A percentile compares a stretch with the other conserved stretches of the same genome.
Evolutionary conservation across 768 basidiomycete species (phyloP).

Genomic region (Roridomyces roridus): DNA sequence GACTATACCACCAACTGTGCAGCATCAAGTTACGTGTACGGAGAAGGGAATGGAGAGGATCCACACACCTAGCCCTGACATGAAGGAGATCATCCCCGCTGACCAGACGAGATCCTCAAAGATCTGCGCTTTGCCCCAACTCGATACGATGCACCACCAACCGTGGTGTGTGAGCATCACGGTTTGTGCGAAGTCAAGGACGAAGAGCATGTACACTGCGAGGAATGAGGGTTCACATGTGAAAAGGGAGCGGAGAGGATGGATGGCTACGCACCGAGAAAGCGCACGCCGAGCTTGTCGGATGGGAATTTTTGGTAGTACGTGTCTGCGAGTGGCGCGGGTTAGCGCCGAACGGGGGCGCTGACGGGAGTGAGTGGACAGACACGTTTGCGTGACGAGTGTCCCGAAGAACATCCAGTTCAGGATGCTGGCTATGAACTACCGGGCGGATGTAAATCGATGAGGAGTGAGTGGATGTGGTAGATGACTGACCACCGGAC

Average conservation of each 20-base stretch:
- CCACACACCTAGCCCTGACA: neutral
- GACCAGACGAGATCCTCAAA: neutral
- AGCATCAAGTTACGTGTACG: neutral
- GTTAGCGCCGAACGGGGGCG: too few relatives aligned
- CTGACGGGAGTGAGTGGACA: too few relatives aligned
- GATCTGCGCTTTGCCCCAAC: neutral
- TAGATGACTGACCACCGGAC: too few relatives aligned
- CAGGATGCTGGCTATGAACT: slow-evolving; percentile 14
- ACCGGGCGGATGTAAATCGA: too few relatives aligned
- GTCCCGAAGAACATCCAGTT: slow-evolving; percentile 18
- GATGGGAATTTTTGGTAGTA: slow-evolving; percentile 9
- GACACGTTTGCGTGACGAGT: slow-evolving; percentile 9
- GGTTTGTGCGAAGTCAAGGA: neutral
- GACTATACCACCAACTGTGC: neutral
- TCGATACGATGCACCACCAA: neutral
- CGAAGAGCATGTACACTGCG: neutral
- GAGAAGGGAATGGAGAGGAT: too few relatives aligned
- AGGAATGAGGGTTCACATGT: neutral
- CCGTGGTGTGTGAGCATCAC: neutral
- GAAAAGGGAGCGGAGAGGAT: neutral
- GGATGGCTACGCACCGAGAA: neutral
- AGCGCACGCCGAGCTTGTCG: neutral
- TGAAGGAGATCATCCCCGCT: neutral
- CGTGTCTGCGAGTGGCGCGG: slow-evolving; percentile 3
- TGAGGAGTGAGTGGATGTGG: too few relatives aligned